phyloP scores from a whole-genome alignment of 2,329 filamentous ascomycete genomes.

The Ceratocystiopsis minuta region DNA sequence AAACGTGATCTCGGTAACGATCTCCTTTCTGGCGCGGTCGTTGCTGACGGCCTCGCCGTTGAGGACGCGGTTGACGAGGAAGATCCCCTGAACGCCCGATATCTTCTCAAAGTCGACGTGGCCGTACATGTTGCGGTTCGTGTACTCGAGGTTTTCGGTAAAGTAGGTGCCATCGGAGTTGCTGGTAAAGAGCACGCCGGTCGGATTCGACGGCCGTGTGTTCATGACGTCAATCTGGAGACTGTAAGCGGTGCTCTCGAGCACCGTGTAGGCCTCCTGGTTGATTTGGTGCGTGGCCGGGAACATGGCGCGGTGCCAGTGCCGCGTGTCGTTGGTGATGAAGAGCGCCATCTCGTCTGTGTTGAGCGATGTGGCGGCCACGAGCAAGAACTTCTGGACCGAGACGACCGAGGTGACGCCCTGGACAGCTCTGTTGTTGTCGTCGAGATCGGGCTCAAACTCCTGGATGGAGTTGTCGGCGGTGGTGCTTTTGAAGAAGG shows the following conservation, averaged over 20 bases:
- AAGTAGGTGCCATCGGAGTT: conserved; percentile 98
- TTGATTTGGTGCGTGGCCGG: conserved; percentile 60
- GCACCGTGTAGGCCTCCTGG: conserved; percentile 77
- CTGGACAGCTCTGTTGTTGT: conserved; percentile 52
- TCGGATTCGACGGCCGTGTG: conserved; percentile 41
- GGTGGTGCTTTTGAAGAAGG: conserved; percentile 49
- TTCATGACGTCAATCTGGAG: conserved; percentile 91
- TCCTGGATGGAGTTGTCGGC: conserved; percentile 32
- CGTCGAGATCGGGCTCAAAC: conserved; percentile 62
- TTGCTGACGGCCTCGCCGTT: conserved; percentile 63
- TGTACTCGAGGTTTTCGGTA: conserved; percentile 77
- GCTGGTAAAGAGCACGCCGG: conserved; percentile 84
- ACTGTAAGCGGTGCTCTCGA: conserved; percentile 95
- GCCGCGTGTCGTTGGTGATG: conserved; percentile 64
- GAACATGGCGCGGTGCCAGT: conserved; percentile 88
- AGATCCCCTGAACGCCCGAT: conserved; percentile 75
- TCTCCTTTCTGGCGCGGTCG: conserved; percentile 38
- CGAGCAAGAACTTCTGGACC: conserved; percentile 75
- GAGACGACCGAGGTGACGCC: conserved; percentile 68
- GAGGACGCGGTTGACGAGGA: conserved; percentile 73
- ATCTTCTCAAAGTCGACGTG: conserved; percentile 94
- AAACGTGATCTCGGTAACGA: conserved; percentile 75
- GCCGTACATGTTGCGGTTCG: conserved; percentile 61
- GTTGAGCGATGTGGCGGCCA: conserved; percentile 58
- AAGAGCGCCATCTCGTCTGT: conserved; percentile 87